phyloP scores from a whole-genome alignment of 2,329 filamentous ascomycete species.

The Pestalotiopsis sp. region DNA sequence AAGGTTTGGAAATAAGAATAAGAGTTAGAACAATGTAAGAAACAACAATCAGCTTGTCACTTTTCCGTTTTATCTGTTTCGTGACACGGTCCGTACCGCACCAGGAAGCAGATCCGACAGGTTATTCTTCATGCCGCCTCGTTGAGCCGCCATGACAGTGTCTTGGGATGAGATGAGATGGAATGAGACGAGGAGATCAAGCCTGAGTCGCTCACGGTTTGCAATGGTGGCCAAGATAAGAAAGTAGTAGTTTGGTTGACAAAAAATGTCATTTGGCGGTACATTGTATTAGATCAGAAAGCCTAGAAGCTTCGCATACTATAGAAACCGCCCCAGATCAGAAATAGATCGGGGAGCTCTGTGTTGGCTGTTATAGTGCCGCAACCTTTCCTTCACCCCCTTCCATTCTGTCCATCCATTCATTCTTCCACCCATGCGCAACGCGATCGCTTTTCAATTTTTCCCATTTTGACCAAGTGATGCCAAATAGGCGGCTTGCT shows the following conservation, averaged over 20 bases:
- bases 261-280: background rate
- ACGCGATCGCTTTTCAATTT: background rate
- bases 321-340: background rate
- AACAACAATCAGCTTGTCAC: background rate
- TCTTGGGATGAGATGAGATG: background rate
- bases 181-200: background rate
- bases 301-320: conserved; percentile 8
- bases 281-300: conserved; percentile 1
- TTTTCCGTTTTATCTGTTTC: background rate
- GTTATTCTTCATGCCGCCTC: background rate
- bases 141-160: background rate
- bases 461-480: background rate
- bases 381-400: background rate
- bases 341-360: background rate
- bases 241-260: background rate
- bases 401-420: background rate
- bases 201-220: background rate
- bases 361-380: background rate
- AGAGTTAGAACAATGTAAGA: background rate
- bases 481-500: background rate
- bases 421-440: background rate
- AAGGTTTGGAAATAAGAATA: background rate
- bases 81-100: background rate
- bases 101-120: background rate
- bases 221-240: background rate